Evolutionary conservation across 805 yeast species (phyloP), one percentile per base, ranked within the genome.

Genomic region (Priceomyces medius): DNA sequence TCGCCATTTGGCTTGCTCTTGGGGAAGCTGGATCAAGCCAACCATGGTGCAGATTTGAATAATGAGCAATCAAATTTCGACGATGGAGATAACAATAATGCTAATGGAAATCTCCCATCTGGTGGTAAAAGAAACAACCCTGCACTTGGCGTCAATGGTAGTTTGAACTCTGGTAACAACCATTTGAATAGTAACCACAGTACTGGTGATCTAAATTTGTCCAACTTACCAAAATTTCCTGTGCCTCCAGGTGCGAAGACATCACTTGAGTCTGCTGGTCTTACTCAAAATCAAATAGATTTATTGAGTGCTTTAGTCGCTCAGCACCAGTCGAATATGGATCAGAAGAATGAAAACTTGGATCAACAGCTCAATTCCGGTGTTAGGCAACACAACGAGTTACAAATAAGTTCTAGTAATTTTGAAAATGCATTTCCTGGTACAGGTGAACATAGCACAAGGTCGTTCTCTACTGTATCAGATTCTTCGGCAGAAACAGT

Each of bases 201-300:
- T 3, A 27, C 18, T 21, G 29, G 31, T 26, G 37, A 37, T 27
- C 60, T 71, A 24, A 54, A 72, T 16, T 51, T 74, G 3, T 59
- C 74, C 1, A 58, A 64, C 31, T 53, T 81, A 23, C 88, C 89
- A 12, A 75, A 76, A 48, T 79, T 81, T 12, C 75, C 77, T 0
- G 87, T 85, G 3, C 93, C 93, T 1, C 80, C 80, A 4, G 88
- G 88, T 8, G 91, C 90, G 2, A 76, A 79, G 47, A 62, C 71
- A 16, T 76, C 88, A 1, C 59, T 85, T 34, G 73, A 74, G 5
- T 76, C 79, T 5, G 88, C 83, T 2, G 93, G 93, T 0, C 69
- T 85, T 31, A 68, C 80, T 2, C 78, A 74, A 42, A 80, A 79
- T 27, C 93, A 85, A 56, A 84, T 85, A 10, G 87, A 83, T 52